Conservation (phyloP, 495 filamentous ascomycete genomes). For the Pyrenopolyporus hunteri region DNA sequence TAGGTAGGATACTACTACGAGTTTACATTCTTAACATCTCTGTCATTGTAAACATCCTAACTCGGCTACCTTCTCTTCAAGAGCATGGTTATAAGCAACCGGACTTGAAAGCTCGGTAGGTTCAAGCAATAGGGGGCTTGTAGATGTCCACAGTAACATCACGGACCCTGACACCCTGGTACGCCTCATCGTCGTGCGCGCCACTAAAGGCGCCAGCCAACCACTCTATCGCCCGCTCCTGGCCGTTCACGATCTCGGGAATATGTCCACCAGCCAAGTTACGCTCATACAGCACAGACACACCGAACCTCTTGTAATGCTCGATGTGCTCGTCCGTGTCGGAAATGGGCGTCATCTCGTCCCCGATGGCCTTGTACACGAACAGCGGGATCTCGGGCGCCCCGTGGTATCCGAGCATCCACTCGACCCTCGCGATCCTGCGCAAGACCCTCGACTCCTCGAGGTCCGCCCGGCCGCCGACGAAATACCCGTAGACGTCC, state of each 20-base stretch:
- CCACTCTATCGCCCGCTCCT: slow-evolving; percentile 33
- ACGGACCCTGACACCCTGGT: slow-evolving; percentile 16
- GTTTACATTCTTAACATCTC: too few relatives aligned
- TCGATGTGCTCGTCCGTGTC: slow-evolving; percentile 54
- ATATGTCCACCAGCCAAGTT: slow-evolving; percentile 41
- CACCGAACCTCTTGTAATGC: slow-evolving; percentile 36
- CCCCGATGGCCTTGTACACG: slow-evolving; percentile 57
- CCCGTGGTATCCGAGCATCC: slow-evolving; percentile 49
- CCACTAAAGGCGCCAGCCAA: slow-evolving; percentile 34
- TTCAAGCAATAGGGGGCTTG: slow-evolving; percentile 3
- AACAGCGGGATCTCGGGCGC: slow-evolving; percentile 55
- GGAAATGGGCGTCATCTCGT: slow-evolving; percentile 52
- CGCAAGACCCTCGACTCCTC: slow-evolving; percentile 32
- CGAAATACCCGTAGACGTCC: slow-evolving; percentile 49
- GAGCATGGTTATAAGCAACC: too few relatives aligned
- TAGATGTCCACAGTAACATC: slow-evolving; percentile 31
- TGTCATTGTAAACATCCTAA: too few relatives aligned
- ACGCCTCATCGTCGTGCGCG: neutral
- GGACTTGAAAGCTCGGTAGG: neutral
- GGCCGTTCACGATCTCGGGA: slow-evolving; percentile 34
- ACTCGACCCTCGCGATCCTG: slow-evolving; percentile 40
- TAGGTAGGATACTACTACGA: too few relatives aligned
- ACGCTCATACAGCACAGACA: slow-evolving; percentile 46
- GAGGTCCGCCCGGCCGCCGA: slow-evolving; percentile 40
- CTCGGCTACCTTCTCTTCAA: too few relatives aligned